Evolutionary conservation across 345 rosid genomes (phyloP).

Genomic region (Psidium guajava): DNA sequence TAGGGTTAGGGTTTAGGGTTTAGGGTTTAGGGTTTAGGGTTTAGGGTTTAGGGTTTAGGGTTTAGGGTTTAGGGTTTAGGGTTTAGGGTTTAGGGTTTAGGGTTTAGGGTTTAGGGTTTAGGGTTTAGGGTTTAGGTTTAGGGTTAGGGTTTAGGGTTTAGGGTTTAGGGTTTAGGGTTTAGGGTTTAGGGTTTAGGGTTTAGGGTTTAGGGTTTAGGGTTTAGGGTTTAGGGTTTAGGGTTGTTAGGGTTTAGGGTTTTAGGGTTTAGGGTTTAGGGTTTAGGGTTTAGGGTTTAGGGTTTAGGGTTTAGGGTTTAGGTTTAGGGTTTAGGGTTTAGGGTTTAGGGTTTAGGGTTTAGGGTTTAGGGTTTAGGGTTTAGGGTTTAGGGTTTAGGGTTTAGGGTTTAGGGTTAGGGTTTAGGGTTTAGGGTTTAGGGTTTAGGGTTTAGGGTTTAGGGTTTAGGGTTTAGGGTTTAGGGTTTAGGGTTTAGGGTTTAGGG

Average conservation of each 20-base stretch:
- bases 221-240: neutral
- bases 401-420: neutral
- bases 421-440: constrained; percentile 1
- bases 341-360: constrained; percentile 2
- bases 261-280: neutral
- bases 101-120: neutral
- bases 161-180: neutral
- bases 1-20: constrained; percentile 12
- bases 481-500: constrained; percentile 10
- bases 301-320: constrained; percentile 3
- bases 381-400: constrained; percentile 7
- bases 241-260: neutral
- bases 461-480: constrained; percentile 6
- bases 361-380: constrained; percentile 10
- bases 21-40: constrained; percentile 1
- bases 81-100: constrained; percentile 1
- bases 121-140: neutral
- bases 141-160: neutral
- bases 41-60: neutral
- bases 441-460: constrained; percentile 2
- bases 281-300: neutral
- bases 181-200: neutral
- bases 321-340: neutral
- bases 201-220: neutral
- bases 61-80: neutral